Evolutionary conservation across 768 basidiomycete species (phyloP), one percentile per base, ranked within the genome.

Genomic region (Leccinum boreale): DNA sequence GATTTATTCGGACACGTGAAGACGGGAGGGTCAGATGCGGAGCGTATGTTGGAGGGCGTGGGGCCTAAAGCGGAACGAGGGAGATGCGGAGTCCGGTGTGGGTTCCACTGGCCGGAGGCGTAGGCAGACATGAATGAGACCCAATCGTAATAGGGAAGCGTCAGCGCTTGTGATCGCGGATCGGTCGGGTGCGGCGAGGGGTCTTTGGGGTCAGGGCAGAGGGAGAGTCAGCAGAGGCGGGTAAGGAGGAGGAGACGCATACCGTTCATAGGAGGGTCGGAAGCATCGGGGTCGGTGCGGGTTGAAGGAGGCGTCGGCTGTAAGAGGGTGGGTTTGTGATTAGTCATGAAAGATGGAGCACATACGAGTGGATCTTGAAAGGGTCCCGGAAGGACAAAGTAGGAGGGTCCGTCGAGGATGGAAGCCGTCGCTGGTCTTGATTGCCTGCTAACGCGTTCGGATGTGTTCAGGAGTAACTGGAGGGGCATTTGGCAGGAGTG

Each of bases 51-150:
- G 36, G 50, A 53, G 59, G 67, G 65, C 5, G 69, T 23, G 26
- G 65, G 42, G 52, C 68, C 65, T 28, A 74, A 61, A 3, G 62
- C 61, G 6, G 73, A 66, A 19, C 67, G 71, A 5, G 89, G 88
- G 6, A 79, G 82, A 58, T 80, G 82, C 3, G 89, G 90, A 0
- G 82, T 86, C 55, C 77, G 79, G 58, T 85, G 84, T 7, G 91
- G 90, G 68, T 90, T 89, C 91, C 91, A 94, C 59, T 83, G 79
- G 10, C 92, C 92, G 17, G 78, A 67, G 0, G 89, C 83, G 69
- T 94, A 94, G 0, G 89, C 85, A n/a, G 77, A 73, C 60, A 90
- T 84, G 70, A 93, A 94, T 0, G 83, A 81, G 17, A 80, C 77
- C 92, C 92, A 94, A 67, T 91, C 87, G 60, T 77, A 76, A 49